Conservation (phyloP, 768 basidiomycete genomes). For the Hypholoma sublateritium region DNA sequence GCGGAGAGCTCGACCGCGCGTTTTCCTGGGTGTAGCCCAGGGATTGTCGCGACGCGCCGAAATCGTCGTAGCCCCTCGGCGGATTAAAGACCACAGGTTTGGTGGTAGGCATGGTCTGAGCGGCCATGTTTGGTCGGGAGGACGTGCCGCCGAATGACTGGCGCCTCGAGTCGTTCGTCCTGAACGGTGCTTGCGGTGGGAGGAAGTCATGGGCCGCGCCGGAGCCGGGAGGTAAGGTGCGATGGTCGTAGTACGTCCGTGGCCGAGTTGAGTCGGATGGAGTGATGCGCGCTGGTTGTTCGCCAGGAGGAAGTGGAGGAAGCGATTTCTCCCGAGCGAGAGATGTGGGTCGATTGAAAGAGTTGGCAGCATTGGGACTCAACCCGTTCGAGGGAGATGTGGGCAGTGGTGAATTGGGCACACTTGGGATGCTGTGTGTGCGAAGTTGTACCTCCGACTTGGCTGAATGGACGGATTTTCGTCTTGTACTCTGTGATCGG, state of each 20-base stretch:
- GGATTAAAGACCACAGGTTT: slow-evolving; percentile 35
- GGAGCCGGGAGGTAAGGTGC: slow-evolving; percentile 44
- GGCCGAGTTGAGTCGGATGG: slow-evolving; percentile 51
- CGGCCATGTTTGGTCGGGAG: slow-evolving; percentile 50
- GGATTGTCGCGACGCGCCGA: slow-evolving; percentile 66
- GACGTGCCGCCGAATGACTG: slow-evolving; percentile 77
- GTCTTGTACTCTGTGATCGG: slow-evolving; percentile 24
- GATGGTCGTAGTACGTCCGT: slow-evolving; percentile 66
- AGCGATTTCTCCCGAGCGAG: slow-evolving; percentile 69
- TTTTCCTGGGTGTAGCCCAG: slow-evolving; percentile 43
- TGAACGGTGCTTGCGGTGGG: slow-evolving; percentile 67
- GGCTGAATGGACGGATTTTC: slow-evolving; percentile 49
- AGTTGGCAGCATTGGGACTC: slow-evolving; percentile 18
- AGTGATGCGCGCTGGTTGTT: slow-evolving; percentile 36
- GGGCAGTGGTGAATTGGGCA: slow-evolving; percentile 30
- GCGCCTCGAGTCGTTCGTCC: slow-evolving; percentile 52
- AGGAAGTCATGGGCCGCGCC: slow-evolving; percentile 48
- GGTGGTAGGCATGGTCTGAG: slow-evolving; percentile 49
- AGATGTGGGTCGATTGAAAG: slow-evolving; percentile 11
- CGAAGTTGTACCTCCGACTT: slow-evolving; percentile 67
- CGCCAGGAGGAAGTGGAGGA: slow-evolving; percentile 74
- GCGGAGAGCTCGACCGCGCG: slow-evolving; percentile 25
- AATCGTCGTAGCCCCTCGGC: slow-evolving; percentile 61
- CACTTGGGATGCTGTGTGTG: slow-evolving; percentile 32
- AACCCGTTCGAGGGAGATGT: slow-evolving; percentile 19